These are phyloP conservation scores for Litchi chinensis DNA, from an alignment of 345 rosid genomes.

Conservation along the genomic window DNA sequence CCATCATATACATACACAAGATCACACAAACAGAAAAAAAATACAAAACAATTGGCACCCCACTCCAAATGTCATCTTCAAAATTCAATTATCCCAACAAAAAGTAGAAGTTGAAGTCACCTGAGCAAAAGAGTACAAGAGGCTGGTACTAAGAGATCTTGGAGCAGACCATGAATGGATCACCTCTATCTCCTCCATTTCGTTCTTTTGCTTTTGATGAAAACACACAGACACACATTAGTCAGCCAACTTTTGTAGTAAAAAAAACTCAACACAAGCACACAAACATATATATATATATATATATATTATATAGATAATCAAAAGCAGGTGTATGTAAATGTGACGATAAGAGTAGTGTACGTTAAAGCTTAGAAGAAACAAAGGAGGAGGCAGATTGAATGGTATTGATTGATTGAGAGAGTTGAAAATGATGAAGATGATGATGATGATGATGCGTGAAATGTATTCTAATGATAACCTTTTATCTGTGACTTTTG, in stretches of 20 bases:
- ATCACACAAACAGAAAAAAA: background rate
- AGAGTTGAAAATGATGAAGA: background rate
- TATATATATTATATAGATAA: background rate
- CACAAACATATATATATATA: background rate
- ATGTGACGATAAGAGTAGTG: background rate
- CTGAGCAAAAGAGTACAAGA: constrained; percentile 91
- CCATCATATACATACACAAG: background rate
- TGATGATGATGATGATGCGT: too few relatives aligned
- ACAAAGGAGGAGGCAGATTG: background rate
- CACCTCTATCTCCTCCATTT: constrained; percentile 42
- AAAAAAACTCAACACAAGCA: background rate
- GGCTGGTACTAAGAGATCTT: constrained; percentile 83
- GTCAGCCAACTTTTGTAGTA: background rate
- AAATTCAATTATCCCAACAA: background rate
- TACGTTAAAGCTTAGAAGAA: background rate
- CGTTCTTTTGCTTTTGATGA: background rate
- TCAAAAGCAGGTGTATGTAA: too few relatives aligned
- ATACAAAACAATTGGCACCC: background rate
- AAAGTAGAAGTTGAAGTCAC: constrained; percentile 26
- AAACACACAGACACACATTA: background rate
- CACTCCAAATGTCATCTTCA: background rate
- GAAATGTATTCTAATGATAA: too few relatives aligned
- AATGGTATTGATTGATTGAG: background rate
- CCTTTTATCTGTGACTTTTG: too few relatives aligned
- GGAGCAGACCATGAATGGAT: constrained; percentile 94